These are phyloP conservation scores for Lantana camara DNA, from an alignment of 257 asterid genomes.

Conservation along the genomic window DNA sequence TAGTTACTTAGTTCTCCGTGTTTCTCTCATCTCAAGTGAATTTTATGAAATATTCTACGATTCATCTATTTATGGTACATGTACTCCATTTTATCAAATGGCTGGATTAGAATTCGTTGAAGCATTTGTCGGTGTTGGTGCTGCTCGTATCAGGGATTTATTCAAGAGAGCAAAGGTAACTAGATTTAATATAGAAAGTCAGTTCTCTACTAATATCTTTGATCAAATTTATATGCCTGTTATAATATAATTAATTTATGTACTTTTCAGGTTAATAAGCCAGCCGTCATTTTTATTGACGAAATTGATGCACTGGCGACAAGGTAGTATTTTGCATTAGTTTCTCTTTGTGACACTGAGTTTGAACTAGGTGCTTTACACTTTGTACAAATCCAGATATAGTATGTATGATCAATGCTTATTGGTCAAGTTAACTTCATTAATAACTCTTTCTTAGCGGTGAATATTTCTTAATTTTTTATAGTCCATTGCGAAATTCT, in stretches of 20 bases:
- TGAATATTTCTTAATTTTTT: too few relatives aligned
- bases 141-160: slow-evolving; percentile 98
- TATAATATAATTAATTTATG: slow-evolving; percentile 29
- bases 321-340: too few relatives aligned
- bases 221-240: slow-evolving; percentile 3
- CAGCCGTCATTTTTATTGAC: slow-evolving; percentile 95
- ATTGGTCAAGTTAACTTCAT: too few relatives aligned
- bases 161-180: slow-evolving; percentile 98
- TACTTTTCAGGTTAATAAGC: slow-evolving; percentile 80
- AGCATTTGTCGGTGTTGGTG: slow-evolving; percentile 97
- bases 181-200: not conserved
- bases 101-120: slow-evolving; percentile 99
- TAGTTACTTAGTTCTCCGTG: slow-evolving; percentile 37
- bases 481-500: slow-evolving; percentile 10
- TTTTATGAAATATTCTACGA: not conserved
- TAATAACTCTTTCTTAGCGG: too few relatives aligned
- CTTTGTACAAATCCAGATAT: too few relatives aligned
- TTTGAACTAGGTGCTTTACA: slow-evolving; percentile 11
- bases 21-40: not conserved
- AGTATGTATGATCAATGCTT: too few relatives aligned
- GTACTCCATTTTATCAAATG: slow-evolving; percentile 99
- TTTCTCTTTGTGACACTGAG: slow-evolving; percentile 35
- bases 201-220: too few relatives aligned
- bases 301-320: slow-evolving; percentile 98
- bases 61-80: slow-evolving; percentile 17